Base-by-base conservation (phyloP, 1,284 basidiomycete genomes). In the Papiliotrema laurentii region DNA sequence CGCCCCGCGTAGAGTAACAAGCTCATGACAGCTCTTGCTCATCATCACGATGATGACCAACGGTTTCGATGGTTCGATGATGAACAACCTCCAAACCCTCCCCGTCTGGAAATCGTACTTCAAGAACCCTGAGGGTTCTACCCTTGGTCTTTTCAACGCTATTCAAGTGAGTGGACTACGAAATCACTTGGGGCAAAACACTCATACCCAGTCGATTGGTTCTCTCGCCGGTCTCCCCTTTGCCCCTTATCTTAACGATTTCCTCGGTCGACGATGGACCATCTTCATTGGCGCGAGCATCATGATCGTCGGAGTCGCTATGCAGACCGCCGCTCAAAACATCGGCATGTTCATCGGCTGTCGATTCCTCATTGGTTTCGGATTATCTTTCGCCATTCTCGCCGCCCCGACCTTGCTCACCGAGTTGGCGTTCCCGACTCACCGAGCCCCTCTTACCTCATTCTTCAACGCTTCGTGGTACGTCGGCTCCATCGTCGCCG, bases 341-440 rank as follows among this genome's bases (percentile, higher is more conserved):
- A 45, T 54, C 21, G 55, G 49, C 40, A 56, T 57, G 58, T 57
- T 57, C 37, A 59, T 59, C 45, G 52, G 45, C 16, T 34, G 41
- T 28, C 76, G 80, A 13, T 81, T 78, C 61, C 58, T 80, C 35
- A 80, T 78, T n/a, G 61, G 59, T 42, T 47, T 61, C 41, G 60
- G 58, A 18, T 68, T 73, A 37, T 69, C 71, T 3, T 75, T 76
- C 45, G 79, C 50, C 13, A 25, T 27, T 24, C 36, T 48, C n/a
- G 44, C 47, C 19, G 43, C 54, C n/a, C 59, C 61, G 7, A 35
- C 44, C 7, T 48, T 60, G 3, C 37, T 56, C 30, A 54, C 60
- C 27, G 60, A 63, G 47, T 51, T 63, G 22, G 58, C 56, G 7
- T 59, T 56, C 53, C 60, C 60, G 5, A 58, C 56, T 18, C 53